Conservation (phyloP, 176 grass and related monocot genomes). For the Lolium perenne region DNA sequence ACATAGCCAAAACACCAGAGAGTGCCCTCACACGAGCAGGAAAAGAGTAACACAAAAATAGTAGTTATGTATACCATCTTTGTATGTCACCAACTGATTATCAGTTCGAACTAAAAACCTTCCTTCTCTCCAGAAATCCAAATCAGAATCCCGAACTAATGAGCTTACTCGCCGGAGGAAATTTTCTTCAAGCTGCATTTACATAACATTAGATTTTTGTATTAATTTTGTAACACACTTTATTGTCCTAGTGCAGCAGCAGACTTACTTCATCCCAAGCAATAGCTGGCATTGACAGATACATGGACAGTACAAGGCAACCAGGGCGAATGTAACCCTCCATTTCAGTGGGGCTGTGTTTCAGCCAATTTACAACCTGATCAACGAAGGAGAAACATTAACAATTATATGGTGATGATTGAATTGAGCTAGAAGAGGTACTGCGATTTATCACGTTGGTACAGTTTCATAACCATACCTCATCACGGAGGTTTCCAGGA, state of each 20-base stretch:
- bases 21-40: neutral
- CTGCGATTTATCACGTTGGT: neutral
- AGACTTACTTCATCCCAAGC: constrained; percentile 87
- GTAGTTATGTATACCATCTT: constrained; percentile 65
- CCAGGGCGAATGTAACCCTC: constrained; percentile 96
- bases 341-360: constrained; percentile 90
- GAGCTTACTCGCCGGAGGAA: constrained; percentile 70
- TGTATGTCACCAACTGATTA: constrained; percentile 83
- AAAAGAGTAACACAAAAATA: neutral
- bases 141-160: constrained; percentile 68
- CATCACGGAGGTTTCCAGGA: constrained; percentile 71
- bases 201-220: constrained; percentile 38
- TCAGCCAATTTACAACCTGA: constrained; percentile 95
- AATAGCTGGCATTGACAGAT: constrained; percentile 80
- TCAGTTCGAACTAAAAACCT: constrained; percentile 94
- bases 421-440: neutral
- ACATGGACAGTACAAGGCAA: constrained; percentile 89
- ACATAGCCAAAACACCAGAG: constrained; percentile 17
- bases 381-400: constrained; percentile 18
- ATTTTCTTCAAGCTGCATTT: constrained; percentile 86
- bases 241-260: constrained; percentile 24
- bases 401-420: constrained; percentile 1
- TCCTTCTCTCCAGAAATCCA: constrained; percentile 91
- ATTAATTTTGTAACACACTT: neutral
- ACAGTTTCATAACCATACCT: constrained; percentile 52